phyloP scores from a whole-genome alignment of 2,329 filamentous ascomycete species.

The Diaporthe helianthi region DNA sequence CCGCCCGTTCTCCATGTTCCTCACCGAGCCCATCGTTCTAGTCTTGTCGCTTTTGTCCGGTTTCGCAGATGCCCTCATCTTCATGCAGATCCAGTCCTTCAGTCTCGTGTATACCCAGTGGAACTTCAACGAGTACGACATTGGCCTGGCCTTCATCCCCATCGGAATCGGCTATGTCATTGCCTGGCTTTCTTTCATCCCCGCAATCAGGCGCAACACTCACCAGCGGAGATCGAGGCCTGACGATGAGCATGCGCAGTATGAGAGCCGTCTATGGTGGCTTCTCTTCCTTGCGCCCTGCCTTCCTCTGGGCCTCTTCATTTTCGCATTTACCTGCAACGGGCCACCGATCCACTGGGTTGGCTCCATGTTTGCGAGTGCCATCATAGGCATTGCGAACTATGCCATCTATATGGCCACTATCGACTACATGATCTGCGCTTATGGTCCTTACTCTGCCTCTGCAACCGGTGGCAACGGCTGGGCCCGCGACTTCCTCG shows the following conservation, averaged over 20 bases:
- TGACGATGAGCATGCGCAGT: conserved; percentile 66
- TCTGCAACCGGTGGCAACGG: conserved; percentile 80
- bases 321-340: conserved; percentile 73
- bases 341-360: conserved; percentile 73
- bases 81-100: conserved; percentile 79
- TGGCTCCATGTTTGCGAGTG: conserved; percentile 68
- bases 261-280: conserved; percentile 71
- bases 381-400: conserved; percentile 75
- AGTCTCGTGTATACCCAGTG: conserved; percentile 72
- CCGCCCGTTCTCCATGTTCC: conserved; percentile 75
- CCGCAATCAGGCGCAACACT: conserved; percentile 61
- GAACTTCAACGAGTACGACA: conserved; percentile 62
- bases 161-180: conserved; percentile 72
- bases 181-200: conserved; percentile 66
- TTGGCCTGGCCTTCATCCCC: conserved; percentile 69
- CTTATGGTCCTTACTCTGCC: conserved; percentile 75
- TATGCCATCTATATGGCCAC: conserved; percentile 74
- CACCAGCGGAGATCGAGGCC: conserved; percentile 58
- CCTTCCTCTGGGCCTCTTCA: conserved; percentile 71
- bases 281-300: conserved; percentile 68
- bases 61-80: conserved; percentile 78
- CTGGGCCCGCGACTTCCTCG: conserved; percentile 75
- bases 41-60: conserved; percentile 74
- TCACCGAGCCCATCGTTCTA: conserved; percentile 77
- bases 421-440: conserved; percentile 79